Percentiles rank a stretch among this genome's conserved stretches.
phyloP scores from a whole-genome alignment of 2,329 filamentous ascomycete genomes.

The Penicillium sp. region DNA sequence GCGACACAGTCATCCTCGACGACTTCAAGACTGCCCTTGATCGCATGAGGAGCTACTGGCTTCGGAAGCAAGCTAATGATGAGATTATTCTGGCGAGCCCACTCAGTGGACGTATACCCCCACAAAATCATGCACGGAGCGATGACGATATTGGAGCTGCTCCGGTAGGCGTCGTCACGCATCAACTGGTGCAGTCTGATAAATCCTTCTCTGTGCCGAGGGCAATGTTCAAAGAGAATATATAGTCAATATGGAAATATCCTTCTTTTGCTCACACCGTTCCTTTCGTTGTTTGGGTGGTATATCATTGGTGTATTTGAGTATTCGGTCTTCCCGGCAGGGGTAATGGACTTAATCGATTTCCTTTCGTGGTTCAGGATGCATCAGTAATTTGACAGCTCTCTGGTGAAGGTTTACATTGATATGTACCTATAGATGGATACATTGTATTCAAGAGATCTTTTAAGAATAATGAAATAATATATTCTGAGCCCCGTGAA shows the following conservation, averaged over 20 bases:
- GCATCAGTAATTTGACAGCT: too few species aligned
- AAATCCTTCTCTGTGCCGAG: constrained; percentile 13
- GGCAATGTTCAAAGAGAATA: not conserved
- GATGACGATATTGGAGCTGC: constrained; percentile 11
- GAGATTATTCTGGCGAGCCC: constrained; percentile 16
- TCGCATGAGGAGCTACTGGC: constrained; percentile 33
- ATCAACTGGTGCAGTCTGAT: constrained; percentile 7
- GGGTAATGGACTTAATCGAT: too few species aligned
- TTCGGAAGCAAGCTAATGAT: constrained; percentile 27
- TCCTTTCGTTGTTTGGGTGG: too few species aligned
- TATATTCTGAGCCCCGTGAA: too few species aligned
- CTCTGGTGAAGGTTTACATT: too few species aligned
- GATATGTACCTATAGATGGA: too few species aligned
- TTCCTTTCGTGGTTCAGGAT: too few species aligned
- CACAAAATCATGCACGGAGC: not conserved
- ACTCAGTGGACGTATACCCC: not conserved
- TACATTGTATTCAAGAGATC: too few species aligned
- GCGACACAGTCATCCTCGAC: constrained; percentile 66
- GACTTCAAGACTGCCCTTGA: constrained; percentile 64
- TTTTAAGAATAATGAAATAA: too few species aligned
- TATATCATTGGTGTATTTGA: too few species aligned
- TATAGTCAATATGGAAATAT: not conserved
- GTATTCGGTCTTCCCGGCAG: too few species aligned
- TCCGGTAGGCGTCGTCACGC: not conserved
- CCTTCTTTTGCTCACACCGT: too few species aligned